Conservation (phyloP, 2,329 filamentous ascomycete genomes). For the Alternaria sp. region DNA sequence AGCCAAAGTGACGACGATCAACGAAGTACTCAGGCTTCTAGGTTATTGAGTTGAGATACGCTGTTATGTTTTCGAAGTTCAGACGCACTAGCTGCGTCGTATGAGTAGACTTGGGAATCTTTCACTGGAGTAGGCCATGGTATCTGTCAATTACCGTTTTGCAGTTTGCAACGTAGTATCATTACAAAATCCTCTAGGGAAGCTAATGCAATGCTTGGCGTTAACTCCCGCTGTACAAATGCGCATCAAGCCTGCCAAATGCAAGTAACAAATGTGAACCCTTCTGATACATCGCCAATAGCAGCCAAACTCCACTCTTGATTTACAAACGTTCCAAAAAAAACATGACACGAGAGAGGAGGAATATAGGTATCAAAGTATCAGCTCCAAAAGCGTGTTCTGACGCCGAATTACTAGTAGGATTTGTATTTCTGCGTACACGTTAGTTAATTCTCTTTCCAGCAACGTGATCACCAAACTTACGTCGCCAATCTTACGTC, state of each 20-base stretch:
- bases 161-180: background rate
- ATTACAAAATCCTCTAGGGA: background rate
- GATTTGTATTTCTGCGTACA: conserved; percentile 17
- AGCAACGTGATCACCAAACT: conserved; percentile 54
- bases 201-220: background rate
- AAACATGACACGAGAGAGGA: background rate
- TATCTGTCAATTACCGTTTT: background rate
- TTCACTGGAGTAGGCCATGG: background rate
- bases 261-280: background rate
- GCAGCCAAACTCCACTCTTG: conserved; percentile 13
- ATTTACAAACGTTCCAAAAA: conserved; percentile 11
- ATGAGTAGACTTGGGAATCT: background rate
- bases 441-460: background rate
- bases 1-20: too few relatives aligned
- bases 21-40: too few relatives aligned
- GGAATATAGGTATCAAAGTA: background rate
- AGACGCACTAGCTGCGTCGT: background rate
- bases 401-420: conserved; percentile 7
- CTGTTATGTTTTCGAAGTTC: too few relatives aligned
- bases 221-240: background rate
- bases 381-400: background rate
- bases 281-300: background rate
- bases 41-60: too few relatives aligned
- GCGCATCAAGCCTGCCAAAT: background rate
- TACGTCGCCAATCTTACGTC: conserved; percentile 86